phyloP scores from a whole-genome alignment of 441 rosid genomes.

The Populus hybrid region DNA sequence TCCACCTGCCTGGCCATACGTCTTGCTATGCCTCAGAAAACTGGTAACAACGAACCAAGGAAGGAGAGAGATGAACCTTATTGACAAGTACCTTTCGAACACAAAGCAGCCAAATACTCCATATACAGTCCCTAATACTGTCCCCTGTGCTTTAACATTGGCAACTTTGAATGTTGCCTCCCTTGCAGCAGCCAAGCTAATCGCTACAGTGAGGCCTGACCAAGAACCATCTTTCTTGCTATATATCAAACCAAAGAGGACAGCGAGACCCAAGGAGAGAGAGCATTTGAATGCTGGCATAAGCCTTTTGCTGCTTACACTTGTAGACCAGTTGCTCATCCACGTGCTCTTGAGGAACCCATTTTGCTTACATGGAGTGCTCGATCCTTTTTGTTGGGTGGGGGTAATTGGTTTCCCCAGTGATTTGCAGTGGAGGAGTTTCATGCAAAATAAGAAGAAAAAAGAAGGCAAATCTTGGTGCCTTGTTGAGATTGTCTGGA shows the following conservation, averaged over 20 bases:
- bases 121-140: slow-evolving; percentile 81
- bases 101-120: slow-evolving; percentile 80
- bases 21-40: slow-evolving; percentile 58
- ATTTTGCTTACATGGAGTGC: slow-evolving; percentile 14
- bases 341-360: slow-evolving; percentile 19
- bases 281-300: slow-evolving; percentile 60
- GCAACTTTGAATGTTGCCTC: slow-evolving; percentile 76
- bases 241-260: slow-evolving; percentile 55
- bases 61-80: slow-evolving; percentile 69
- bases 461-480: slow-evolving; percentile 50
- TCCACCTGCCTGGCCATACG: slow-evolving; percentile 89
- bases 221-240: slow-evolving; percentile 70
- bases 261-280: slow-evolving; percentile 66
- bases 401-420: slow-evolving; percentile 21
- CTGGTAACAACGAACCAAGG: slow-evolving; percentile 80
- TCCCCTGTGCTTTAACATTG: slow-evolving; percentile 84
- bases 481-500: slow-evolving; percentile 40
- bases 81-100: slow-evolving; percentile 51
- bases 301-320: slow-evolving; percentile 33
- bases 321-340: slow-evolving; percentile 20
- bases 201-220: slow-evolving; percentile 77
- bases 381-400: slow-evolving; percentile 6
- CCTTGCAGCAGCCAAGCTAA: slow-evolving; percentile 56
- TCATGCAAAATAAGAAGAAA: slow-evolving; percentile 77
- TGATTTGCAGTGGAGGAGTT: slow-evolving; percentile 46